Percentiles rank a stretch among this genome's conserved stretches.
Evolutionary conservation across 306 rosid genomes (phyloP).

Genomic region (barrel medic (Medicago truncatula)): MtrunA17r5.0-ANR NC_053048.1:51270001-51270500

Average conservation of each 20-base stretch:
- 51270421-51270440: slow-evolving; percentile 77
- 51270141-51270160: slow-evolving; percentile 76
- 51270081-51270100: slow-evolving; percentile 57
- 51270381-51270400: slow-evolving; percentile 38
- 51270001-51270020: slow-evolving; percentile 19
- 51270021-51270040: slow-evolving; percentile 7
- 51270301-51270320: slow-evolving; percentile 97
- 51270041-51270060: slow-evolving; percentile 3
- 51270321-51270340: slow-evolving; percentile 61
- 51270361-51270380: slow-evolving; percentile 2
- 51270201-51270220: neutral
- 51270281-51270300: slow-evolving; percentile 94
- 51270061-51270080: slow-evolving; percentile 20
- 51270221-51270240: slow-evolving; percentile 16
- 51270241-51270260: slow-evolving; percentile 52
- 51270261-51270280: slow-evolving; percentile 82
- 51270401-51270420: slow-evolving; percentile 93
- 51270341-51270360: slow-evolving; percentile 34
- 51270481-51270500: slow-evolving; percentile 93
- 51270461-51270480: slow-evolving; percentile 78
- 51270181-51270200: slow-evolving; percentile 37
- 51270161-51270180: slow-evolving; percentile 30
- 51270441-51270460: slow-evolving; percentile 74
- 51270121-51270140: slow-evolving; percentile 75
- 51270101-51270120: slow-evolving; percentile 89